Conservation (phyloP, 2,329 filamentous ascomycete species). For the Emmonsia crescens region DNA sequence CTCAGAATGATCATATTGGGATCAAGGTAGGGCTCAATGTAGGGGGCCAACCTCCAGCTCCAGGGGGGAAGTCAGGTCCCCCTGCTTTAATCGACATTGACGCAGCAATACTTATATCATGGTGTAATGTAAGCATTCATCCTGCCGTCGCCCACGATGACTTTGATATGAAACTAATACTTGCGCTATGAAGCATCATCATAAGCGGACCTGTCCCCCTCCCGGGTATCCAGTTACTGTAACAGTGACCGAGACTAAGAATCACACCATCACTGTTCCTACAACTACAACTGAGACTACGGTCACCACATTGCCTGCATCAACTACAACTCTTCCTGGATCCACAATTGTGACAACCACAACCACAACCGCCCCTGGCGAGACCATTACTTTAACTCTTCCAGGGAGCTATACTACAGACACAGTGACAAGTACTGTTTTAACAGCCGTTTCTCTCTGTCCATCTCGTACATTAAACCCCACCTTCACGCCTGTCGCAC, state of each 20-base stretch:
- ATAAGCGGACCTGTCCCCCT: not conserved
- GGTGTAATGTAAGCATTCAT: constrained; percentile 2
- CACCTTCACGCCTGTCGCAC: constrained; percentile 19
- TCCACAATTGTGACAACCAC: constrained; percentile 2
- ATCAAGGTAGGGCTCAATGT: not conserved
- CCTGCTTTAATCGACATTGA: not conserved
- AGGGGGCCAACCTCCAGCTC: not conserved
- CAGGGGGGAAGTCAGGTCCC: not conserved
- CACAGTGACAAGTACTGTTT: constrained; percentile 8
- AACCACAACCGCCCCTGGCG: constrained; percentile 14
- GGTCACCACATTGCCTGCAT: constrained; percentile 9
- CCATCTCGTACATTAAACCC: constrained; percentile 22
- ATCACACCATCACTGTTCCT: constrained; percentile 11
- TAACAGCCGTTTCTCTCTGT: constrained; percentile 19
- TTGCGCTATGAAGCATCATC: not conserved
- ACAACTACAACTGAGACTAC: constrained; percentile 7
- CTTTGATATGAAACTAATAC: not conserved
- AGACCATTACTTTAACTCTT: constrained; percentile 13
- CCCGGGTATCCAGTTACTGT: constrained; percentile 8
- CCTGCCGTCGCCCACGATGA: not conserved
- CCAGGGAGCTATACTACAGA: constrained; percentile 9
- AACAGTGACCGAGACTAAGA: constrained; percentile 12
- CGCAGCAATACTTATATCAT: not conserved
- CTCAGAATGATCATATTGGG: not conserved
- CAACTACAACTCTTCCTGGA: constrained; percentile 9